A percentile compares a stretch with the other conserved stretches of the same genome.
These are phyloP conservation scores for Cladosporium sp. DNA, from an alignment of 2,329 filamentous ascomycete genomes.

Conservation along the genomic window DNA sequence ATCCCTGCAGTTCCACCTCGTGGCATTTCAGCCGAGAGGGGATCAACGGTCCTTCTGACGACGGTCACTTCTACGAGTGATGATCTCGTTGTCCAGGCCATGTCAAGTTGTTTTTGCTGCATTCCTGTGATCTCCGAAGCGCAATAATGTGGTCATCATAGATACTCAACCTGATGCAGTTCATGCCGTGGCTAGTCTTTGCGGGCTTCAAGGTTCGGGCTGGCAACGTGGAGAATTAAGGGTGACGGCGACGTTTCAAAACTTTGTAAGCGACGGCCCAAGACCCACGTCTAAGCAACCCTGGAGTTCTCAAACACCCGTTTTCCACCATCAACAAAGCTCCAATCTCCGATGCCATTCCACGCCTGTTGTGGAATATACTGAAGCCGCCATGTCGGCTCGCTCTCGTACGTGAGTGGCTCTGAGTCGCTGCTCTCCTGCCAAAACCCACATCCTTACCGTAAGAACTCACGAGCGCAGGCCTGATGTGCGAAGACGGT, in stretches of 20 bases:
- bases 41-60: not conserved
- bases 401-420: not conserved
- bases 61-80: not conserved
- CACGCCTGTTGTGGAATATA: not conserved
- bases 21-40: conserved; percentile 9
- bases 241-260: conserved; percentile 3
- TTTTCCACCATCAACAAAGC: conserved; percentile 6
- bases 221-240: conserved; percentile 9
- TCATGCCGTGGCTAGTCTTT: conserved; percentile 6
- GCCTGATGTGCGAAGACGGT: conserved; percentile 4
- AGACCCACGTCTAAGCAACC: conserved; percentile 8
- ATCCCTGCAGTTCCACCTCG: conserved; percentile 11
- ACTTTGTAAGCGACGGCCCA: conserved; percentile 7
- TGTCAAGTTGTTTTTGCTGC: not conserved
- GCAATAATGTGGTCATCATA: not conserved
- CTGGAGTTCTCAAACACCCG: conserved; percentile 5
- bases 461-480: conserved; percentile 2
- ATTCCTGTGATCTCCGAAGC: not conserved
- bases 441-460: conserved; percentile 9
- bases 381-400: not conserved
- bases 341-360: conserved; percentile 6
- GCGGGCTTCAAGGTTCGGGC: conserved; percentile 4
- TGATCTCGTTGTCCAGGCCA: not conserved
- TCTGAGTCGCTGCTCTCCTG: not conserved
- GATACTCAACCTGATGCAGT: conserved; percentile 8